Evolutionary conservation across 306 rosid species (phyloP).

Genomic region (Luffa acutangula): DNA sequence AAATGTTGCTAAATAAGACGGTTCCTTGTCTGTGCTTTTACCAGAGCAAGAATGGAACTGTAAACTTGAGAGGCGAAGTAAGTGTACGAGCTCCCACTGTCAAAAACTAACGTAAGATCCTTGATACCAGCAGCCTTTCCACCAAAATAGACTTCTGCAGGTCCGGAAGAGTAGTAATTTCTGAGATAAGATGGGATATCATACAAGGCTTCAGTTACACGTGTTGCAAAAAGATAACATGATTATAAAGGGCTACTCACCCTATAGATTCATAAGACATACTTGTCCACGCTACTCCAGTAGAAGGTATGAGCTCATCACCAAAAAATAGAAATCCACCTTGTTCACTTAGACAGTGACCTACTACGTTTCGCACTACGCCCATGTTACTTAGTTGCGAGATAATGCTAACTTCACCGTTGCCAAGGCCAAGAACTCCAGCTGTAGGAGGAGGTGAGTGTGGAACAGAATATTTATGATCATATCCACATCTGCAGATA

Average conservation of each 20-base stretch:
- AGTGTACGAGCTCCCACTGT: constrained; percentile 81
- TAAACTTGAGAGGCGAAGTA: constrained; percentile 52
- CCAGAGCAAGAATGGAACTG: constrained; percentile 33
- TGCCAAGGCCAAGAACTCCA: constrained; percentile 80
- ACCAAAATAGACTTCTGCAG: constrained; percentile 46
- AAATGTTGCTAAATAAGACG: background rate
- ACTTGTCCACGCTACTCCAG: constrained; percentile 56
- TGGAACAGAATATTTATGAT: constrained; percentile 24
- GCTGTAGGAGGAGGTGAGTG: constrained; percentile 34
- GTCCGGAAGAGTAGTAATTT: constrained; percentile 51
- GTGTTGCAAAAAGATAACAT: background rate
- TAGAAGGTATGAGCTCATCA: constrained; percentile 36
- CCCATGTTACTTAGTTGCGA: constrained; percentile 47
- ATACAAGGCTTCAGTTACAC: background rate
- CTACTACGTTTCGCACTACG: constrained; percentile 37
- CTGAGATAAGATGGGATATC: constrained; percentile 24
- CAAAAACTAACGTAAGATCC: constrained; percentile 50
- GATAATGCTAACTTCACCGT: constrained; percentile 46
- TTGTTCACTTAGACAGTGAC: constrained; percentile 57
- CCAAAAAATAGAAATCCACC: constrained; percentile 76
- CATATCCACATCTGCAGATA: constrained; percentile 60
- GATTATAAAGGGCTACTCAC: constrained; percentile 28
- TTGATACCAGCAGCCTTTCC: constrained; percentile 38
- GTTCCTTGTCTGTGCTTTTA: constrained; percentile 20
- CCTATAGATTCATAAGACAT: constrained; percentile 21